These are phyloP conservation scores for Rhodotorula sp. DNA, from an alignment of 1,284 basidiomycete species.

Conservation along the genomic window DNA sequence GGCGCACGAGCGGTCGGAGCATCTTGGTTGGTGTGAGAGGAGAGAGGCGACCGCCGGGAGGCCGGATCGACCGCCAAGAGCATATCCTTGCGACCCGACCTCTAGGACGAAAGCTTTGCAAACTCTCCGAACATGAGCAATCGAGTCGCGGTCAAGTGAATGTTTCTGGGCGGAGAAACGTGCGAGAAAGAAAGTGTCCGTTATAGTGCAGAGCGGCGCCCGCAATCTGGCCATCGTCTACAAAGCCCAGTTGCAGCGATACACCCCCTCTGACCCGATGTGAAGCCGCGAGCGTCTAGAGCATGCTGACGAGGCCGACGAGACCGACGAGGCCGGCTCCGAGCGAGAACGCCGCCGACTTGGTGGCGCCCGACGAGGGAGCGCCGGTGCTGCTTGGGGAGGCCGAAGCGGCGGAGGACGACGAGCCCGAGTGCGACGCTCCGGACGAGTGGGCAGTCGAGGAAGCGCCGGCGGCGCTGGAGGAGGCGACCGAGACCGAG, in stretches of 20 bases:
- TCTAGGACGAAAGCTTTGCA: no score
- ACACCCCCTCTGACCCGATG: no score
- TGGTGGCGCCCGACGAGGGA: background rate
- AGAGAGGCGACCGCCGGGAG: background rate
- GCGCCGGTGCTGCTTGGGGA: background rate
- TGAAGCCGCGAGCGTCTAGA: slow-evolving; percentile 1
- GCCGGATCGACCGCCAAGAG: no score
- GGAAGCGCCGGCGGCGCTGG: slow-evolving; percentile 29
- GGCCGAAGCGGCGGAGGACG: slow-evolving; percentile 33
- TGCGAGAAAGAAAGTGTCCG: background rate
- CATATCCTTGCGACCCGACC: no score
- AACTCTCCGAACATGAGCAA: background rate
- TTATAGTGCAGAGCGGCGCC: background rate
- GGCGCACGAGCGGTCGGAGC: background rate
- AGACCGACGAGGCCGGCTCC: slow-evolving; percentile 19
- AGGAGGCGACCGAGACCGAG: slow-evolving; percentile 38
- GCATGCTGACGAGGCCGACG: slow-evolving; percentile 5
- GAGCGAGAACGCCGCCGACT: slow-evolving; percentile 12
- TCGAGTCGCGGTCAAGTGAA: background rate
- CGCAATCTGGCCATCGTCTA: no score
- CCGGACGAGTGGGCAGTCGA: slow-evolving; percentile 37
- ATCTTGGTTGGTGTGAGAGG: background rate
- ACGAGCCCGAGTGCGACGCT: slow-evolving; percentile 29
- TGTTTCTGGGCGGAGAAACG: background rate
- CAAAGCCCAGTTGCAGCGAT: no score